These are phyloP conservation scores for Diaporthe australafricana DNA, from an alignment of 2,329 filamentous ascomycete species.

Conservation along the genomic window DNA sequence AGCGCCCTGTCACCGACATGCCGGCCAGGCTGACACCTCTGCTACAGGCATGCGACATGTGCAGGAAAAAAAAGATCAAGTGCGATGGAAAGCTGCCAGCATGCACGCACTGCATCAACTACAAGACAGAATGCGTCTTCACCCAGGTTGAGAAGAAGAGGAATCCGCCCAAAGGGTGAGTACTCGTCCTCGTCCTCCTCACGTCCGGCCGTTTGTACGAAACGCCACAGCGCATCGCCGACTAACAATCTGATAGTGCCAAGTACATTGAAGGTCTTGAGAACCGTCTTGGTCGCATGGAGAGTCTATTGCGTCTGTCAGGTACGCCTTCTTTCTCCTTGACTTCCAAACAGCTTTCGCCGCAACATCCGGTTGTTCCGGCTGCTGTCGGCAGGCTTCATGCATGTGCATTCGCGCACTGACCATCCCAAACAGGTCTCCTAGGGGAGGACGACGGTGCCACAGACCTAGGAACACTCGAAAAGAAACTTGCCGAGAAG, in stretches of 20 bases:
- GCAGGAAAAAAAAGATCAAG: slow-evolving; percentile 96
- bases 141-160: slow-evolving; percentile 99
- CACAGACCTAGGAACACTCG: slow-evolving; percentile 88
- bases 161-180: slow-evolving; percentile 94
- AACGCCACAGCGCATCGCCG: not conserved
- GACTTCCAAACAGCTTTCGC: not conserved
- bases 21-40: slow-evolving; percentile 24
- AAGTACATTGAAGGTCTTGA: slow-evolving; percentile 98
- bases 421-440: slow-evolving; percentile 63
- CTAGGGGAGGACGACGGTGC: slow-evolving; percentile 88
- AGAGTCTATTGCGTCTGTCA: slow-evolving; percentile 87
- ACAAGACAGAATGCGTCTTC: slow-evolving; percentile 97
- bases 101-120: slow-evolving; percentile 96
- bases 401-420: slow-evolving; percentile 39
- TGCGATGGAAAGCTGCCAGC: slow-evolving; percentile 96
- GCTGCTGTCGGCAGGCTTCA: slow-evolving; percentile 41
- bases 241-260: slow-evolving; percentile 65
- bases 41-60: slow-evolving; percentile 92
- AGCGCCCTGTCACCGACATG: slow-evolving; percentile 34
- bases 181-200: slow-evolving; percentile 30
- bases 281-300: slow-evolving; percentile 95
- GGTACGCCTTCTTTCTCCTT: slow-evolving; percentile 56
- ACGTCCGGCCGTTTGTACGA: slow-evolving; percentile 5
- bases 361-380: slow-evolving; percentile 6
- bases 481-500: slow-evolving; percentile 77